Conservation (phyloP, 768 basidiomycete genomes). For the Lactarius hengduanensis region DNA sequence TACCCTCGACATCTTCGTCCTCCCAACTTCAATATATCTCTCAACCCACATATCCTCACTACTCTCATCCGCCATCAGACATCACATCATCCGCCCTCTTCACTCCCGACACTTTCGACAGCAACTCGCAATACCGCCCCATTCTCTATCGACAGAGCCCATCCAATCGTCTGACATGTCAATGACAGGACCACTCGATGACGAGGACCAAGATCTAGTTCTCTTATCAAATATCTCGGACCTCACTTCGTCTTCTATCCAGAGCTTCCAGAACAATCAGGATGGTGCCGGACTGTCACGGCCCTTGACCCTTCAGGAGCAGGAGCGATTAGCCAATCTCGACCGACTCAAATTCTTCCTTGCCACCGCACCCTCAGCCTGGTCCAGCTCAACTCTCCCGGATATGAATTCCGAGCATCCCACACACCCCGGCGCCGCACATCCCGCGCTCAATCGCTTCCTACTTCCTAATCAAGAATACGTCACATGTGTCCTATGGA, state of each 20-base stretch:
- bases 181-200: constrained; percentile 24
- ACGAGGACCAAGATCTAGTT: constrained; percentile 28
- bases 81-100: constrained; percentile 21
- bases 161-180: constrained; percentile 18
- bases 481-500: constrained; percentile 91
- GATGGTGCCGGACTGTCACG: constrained; percentile 42
- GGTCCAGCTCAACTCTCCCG: constrained; percentile 47
- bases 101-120: constrained; percentile 11
- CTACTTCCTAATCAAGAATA: constrained; percentile 83
- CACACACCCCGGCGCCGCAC: constrained; percentile 51
- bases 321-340: constrained; percentile 68
- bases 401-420: constrained; percentile 24
- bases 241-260: constrained; percentile 22
- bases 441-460: constrained; percentile 84
- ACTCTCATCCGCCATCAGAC: constrained; percentile 18
- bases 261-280: constrained; percentile 23
- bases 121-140: constrained; percentile 12
- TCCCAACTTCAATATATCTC: constrained; percentile 22
- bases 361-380: constrained; percentile 76
- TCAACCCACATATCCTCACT: constrained; percentile 25
- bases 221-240: constrained; percentile 24
- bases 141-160: constrained; percentile 17
- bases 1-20: constrained; percentile 11
- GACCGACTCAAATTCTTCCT: constrained; percentile 88
- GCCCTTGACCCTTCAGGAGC: constrained; percentile 62